Conservation (phyloP, 345 rosid genomes). For the Euphorbia lathyris region DNA sequence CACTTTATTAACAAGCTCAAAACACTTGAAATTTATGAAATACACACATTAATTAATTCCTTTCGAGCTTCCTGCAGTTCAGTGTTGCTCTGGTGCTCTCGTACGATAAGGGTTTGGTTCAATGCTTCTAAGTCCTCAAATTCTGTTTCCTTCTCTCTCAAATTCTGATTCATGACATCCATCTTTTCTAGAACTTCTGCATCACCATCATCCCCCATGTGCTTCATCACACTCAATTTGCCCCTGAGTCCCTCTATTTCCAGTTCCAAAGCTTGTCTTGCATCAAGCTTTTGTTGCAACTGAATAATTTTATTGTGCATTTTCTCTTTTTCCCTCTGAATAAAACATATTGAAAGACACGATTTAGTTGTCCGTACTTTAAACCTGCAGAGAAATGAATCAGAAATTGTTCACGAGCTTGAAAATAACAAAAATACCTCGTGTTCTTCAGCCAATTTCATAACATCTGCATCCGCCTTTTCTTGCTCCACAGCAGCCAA, state of each 20-base stretch:
- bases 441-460: conserved; percentile 84
- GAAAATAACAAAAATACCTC: conserved; percentile 48
- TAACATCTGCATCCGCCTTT: conserved; percentile 65
- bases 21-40: neutral
- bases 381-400: conserved; percentile 6
- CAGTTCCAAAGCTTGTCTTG: conserved; percentile 78
- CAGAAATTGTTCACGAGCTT: conserved; percentile 11
- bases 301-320: conserved; percentile 60
- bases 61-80: conserved; percentile 93
- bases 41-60: conserved; percentile 71
- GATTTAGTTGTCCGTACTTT: conserved; percentile 9
- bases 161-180: conserved; percentile 52
- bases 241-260: conserved; percentile 74
- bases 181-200: conserved; percentile 57
- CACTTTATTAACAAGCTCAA: neutral
- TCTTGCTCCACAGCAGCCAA: conserved; percentile 80
- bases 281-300: conserved; percentile 73
- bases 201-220: conserved; percentile 67
- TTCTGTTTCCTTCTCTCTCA: conserved; percentile 86
- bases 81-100: conserved; percentile 80
- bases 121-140: conserved; percentile 61
- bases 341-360: conserved; percentile 16
- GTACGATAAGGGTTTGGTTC: conserved; percentile 76
- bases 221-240: conserved; percentile 60
- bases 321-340: conserved; percentile 71